Evolutionary conservation across 805 yeast genomes (phyloP), one percentile per base, ranked within the genome.

Genomic region (Hanseniaspora nectarophila): DNA sequence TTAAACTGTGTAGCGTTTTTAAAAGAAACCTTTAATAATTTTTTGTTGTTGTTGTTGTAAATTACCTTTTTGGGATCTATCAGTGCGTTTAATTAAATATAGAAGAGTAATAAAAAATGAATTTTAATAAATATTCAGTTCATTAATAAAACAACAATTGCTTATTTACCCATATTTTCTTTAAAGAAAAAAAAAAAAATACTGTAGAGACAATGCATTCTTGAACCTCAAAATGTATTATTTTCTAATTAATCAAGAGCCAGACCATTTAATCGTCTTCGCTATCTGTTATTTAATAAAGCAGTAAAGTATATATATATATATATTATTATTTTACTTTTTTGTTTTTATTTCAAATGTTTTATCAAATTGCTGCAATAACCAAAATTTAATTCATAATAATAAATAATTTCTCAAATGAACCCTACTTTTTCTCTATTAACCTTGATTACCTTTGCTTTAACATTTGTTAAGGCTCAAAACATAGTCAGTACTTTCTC

Each of bases 11-110:
- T n/a, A 37, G 24, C 21, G 24, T 37, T 2, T 13, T n/a, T n/a
- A n/a, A n/a, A n/a, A n/a, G n/a, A n/a, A n/a, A n/a, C n/a, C n/a
- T n/a, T n/a, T n/a, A n/a, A n/a, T n/a, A n/a, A n/a, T n/a, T n/a
- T n/a, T n/a, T n/a, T n/a, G n/a, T n/a, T n/a, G n/a, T n/a, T n/a
- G n/a, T n/a, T n/a, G n/a, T n/a, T n/a, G n/a, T n/a, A n/a, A 43
- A 45, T 24, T 45, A 24, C 49, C 34, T 12, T 16, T 34, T 45
- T 34, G 18, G 49, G 49, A 10, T 18, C 34, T 26, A 35, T 24
- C 49, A 45, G 33, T 45, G 37, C 20, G 28, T 40, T 40, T 40
- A 40, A 40, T 40, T 26, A 40, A 40, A 24, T 40, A 5, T 4
- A 15, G n/a, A 40, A 26, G n/a, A 24, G 15, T 3, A 10, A 15